A percentile compares a stretch with the other conserved stretches of the same genome.
Conservation (phyloP, 1,139 yeast genomes). For the Pichia kudriavzevii region DNA sequence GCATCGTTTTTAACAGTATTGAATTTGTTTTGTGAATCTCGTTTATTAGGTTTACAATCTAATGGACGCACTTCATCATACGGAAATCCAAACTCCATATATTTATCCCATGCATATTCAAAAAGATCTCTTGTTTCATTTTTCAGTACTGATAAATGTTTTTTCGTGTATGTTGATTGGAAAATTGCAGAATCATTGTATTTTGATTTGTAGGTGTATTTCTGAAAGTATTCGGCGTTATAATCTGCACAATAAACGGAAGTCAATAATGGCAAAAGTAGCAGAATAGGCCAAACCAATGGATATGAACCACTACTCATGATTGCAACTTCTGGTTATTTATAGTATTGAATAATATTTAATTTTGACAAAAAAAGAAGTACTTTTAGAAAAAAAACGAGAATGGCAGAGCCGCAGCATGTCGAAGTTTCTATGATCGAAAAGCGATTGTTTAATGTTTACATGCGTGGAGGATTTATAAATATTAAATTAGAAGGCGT, state of each 20-base stretch:
- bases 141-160: conserved; percentile 40
- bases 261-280: background rate
- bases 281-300: no score
- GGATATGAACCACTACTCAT: no score
- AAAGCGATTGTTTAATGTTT: no score
- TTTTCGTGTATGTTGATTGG: conserved; percentile 37
- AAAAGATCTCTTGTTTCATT: conserved; percentile 52
- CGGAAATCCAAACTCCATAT: conserved; percentile 68
- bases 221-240: conserved; percentile 6
- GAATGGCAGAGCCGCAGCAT: no score
- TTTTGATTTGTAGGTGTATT: conserved; percentile 14
- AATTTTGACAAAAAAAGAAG: no score
- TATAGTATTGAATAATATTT: no score
- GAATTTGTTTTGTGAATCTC: conserved; percentile 45
- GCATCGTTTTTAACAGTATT: conserved; percentile 73
- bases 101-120: conserved; percentile 71
- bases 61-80: conserved; percentile 76
- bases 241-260: background rate
- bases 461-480: no score
- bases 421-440: no score
- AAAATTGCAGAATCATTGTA: conserved; percentile 18
- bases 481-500: no score
- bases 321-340: no score
- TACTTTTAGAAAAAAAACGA: no score
- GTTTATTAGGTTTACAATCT: conserved; percentile 60